Base-by-base conservation (phyloP, 257 asterid genomes). In the Mentha longifolia region DNA sequence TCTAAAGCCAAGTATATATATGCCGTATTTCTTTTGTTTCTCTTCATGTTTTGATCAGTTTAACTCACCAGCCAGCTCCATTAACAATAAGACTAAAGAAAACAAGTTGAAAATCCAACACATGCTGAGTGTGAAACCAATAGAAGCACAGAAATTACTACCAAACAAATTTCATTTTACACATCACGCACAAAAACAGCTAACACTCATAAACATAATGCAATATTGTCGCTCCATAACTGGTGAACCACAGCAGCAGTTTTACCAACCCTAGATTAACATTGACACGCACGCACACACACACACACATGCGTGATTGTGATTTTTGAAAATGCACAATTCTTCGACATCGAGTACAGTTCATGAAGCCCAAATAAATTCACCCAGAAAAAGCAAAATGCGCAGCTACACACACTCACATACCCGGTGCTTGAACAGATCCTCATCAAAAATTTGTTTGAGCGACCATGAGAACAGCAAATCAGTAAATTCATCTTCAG, bases 381-480 rank as follows among this genome's bases (percentile, higher is more conserved):
- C 20, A 20, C 59, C 14, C 16, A 55, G 37, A n/a, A 55, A 13
- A 56, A 25, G 16, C 19, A 56, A 56, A 56, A 56, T 28, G 19
- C 17, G 11, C 19, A 56, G 9, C 31, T 16, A 61, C 16, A 61
- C 51, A 61, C 49, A 37, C 67, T 62, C 19, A 65, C 11, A 19
- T 37, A 86, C 92, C 92, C 78, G 81, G 11, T 67, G 0, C 65
- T 22, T 74, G 77, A 78, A 84, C 35, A 82, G 84, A 78, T 78
- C 61, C 11, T 78, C 74, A 3, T 82, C 54, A 13, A 72, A 68
- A 17, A 86, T 80, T 12, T 86, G 80, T 5, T 72, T 31, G 8
- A 78, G 67, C 17, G 86, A 65, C 89, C 87, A 80, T 3, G 88
- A 82, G 12, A 86, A 72, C 45, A 84, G 55, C 66, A 74, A 33